Conservation (phyloP, 2,329 filamentous ascomycete genomes). For the Boeremia exigua region DNA sequence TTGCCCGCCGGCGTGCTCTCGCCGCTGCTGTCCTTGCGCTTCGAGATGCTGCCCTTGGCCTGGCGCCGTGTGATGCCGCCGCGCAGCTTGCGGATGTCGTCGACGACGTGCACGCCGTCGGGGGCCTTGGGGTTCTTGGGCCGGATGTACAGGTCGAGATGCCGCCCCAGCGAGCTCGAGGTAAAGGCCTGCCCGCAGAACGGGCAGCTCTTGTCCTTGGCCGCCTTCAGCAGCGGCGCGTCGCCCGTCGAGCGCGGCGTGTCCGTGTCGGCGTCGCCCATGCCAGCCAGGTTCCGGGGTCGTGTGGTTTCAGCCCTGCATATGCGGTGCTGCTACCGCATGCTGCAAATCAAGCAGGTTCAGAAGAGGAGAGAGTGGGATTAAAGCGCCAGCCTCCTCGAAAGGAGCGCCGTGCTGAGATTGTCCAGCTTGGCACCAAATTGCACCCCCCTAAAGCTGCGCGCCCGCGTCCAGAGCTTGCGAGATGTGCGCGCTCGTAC, state of each 20-base stretch:
- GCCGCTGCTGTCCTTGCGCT: conserved; percentile 58
- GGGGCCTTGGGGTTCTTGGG: conserved; percentile 87
- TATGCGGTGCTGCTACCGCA: conserved; percentile 33
- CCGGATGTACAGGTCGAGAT: conserved; percentile 93
- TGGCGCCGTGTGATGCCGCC: conserved; percentile 87
- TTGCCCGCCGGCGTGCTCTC: conserved; percentile 32
- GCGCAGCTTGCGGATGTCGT: conserved; percentile 82
- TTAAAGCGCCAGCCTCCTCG: conserved; percentile 7
- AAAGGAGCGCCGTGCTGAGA: conserved; percentile 35
- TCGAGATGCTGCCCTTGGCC: conserved; percentile 67
- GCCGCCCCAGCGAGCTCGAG: conserved; percentile 82
- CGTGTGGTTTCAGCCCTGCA: conserved; percentile 9
- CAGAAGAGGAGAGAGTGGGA: too few species aligned
- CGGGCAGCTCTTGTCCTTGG: conserved; percentile 86
- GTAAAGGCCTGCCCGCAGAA: conserved; percentile 92
- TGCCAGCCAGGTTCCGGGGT: conserved; percentile 23
- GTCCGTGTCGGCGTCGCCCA: conserved; percentile 45
- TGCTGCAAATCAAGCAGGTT: conserved; percentile 4
- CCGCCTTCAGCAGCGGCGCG: conserved; percentile 52
- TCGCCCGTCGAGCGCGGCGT: conserved; percentile 17
- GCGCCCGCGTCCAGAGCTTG: background rate
- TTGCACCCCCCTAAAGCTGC: conserved; percentile 27
- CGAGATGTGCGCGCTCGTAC: conserved; percentile 26
- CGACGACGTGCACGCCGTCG: conserved; percentile 89
- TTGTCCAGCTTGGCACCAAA: conserved; percentile 25